A percentile compares a stretch with the other conserved stretches of the same genome.
Evolutionary conservation across 495 filamentous ascomycete genomes (phyloP).

Genomic region (Xylaria castorea): DNA sequence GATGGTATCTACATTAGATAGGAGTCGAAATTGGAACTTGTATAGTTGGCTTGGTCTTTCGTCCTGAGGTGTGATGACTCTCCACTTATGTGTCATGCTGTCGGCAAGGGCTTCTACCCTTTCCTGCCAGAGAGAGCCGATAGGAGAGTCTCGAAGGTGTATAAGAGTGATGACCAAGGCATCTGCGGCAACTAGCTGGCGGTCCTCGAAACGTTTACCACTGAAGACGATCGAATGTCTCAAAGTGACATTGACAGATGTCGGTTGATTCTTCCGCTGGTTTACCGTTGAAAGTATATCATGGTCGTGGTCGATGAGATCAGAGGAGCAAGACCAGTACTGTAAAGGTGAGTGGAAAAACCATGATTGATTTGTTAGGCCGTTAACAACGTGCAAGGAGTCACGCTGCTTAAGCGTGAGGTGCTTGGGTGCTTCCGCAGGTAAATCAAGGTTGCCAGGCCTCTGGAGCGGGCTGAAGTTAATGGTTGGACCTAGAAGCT

Average conservation of each 20-base stretch:
- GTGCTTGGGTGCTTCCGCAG: slow-evolving; percentile 33
- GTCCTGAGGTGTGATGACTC: slow-evolving; percentile 57
- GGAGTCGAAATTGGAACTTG: slow-evolving; percentile 73
- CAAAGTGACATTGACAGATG: slow-evolving; percentile 70
- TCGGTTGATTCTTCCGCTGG: slow-evolving; percentile 54
- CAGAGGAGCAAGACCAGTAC: slow-evolving; percentile 72
- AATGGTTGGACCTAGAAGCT: slow-evolving; percentile 60
- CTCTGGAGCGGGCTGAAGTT: slow-evolving; percentile 54
- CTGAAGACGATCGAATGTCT: slow-evolving; percentile 77
- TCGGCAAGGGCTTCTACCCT: slow-evolving; percentile 56
- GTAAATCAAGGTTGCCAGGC: slow-evolving; percentile 31
- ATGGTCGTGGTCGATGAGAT: slow-evolving; percentile 59
- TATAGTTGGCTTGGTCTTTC: slow-evolving; percentile 65
- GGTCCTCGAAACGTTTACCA: slow-evolving; percentile 70
- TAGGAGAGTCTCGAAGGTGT: slow-evolving; percentile 63
- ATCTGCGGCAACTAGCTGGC: slow-evolving; percentile 68
- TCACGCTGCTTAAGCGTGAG: slow-evolving; percentile 53
- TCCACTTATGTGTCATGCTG: slow-evolving; percentile 56
- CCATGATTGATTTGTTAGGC: slow-evolving; percentile 59
- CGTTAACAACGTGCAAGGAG: slow-evolving; percentile 57
- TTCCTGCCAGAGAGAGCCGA: slow-evolving; percentile 65
- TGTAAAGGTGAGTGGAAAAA: slow-evolving; percentile 77
- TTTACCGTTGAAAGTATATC: slow-evolving; percentile 72
- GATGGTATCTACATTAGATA: slow-evolving; percentile 65
- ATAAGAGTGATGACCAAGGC: slow-evolving; percentile 76